These are phyloP conservation scores for Canna indica DNA, from an alignment of 176 grass and related monocot species.

Conservation along the genomic window DNA sequence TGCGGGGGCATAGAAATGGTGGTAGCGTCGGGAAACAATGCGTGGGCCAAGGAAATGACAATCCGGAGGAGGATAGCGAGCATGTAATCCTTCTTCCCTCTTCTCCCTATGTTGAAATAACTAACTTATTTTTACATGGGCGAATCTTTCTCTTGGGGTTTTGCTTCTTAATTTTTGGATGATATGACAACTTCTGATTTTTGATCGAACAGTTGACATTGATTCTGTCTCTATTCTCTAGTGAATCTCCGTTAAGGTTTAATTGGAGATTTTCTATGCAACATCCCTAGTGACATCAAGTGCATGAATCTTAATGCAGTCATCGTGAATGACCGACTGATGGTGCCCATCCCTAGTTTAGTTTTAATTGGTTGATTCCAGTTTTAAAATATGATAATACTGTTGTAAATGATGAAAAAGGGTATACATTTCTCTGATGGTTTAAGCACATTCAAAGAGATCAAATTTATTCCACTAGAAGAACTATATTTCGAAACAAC, in stretches of 20 bases:
- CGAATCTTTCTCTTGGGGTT: background rate
- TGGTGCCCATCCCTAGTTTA: background rate
- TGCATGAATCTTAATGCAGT: background rate
- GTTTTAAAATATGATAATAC: background rate
- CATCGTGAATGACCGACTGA: background rate
- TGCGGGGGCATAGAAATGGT: conserved; percentile 27
- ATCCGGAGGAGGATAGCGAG: conserved; percentile 50
- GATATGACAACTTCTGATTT: background rate
- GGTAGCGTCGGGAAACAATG: conserved; percentile 15
- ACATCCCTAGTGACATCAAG: too few relatives aligned
- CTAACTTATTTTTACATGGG: background rate
- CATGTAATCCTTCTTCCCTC: background rate
- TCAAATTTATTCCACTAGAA: background rate
- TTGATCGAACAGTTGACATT: background rate
- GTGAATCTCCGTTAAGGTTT: background rate
- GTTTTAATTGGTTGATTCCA: background rate
- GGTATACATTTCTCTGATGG: background rate
- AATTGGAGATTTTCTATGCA: too few relatives aligned
- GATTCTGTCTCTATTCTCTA: background rate
- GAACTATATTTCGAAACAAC: background rate
- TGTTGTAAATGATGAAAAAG: background rate
- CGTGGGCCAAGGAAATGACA: conserved; percentile 49
- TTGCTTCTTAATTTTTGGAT: background rate
- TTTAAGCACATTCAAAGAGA: background rate
- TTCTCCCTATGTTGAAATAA: background rate